A percentile compares a stretch with the other conserved stretches of the same genome.
These are phyloP conservation scores for Aureobasidium uvarum DNA, from an alignment of 2,329 filamentous ascomycete species.

Conservation along the genomic window DNA sequence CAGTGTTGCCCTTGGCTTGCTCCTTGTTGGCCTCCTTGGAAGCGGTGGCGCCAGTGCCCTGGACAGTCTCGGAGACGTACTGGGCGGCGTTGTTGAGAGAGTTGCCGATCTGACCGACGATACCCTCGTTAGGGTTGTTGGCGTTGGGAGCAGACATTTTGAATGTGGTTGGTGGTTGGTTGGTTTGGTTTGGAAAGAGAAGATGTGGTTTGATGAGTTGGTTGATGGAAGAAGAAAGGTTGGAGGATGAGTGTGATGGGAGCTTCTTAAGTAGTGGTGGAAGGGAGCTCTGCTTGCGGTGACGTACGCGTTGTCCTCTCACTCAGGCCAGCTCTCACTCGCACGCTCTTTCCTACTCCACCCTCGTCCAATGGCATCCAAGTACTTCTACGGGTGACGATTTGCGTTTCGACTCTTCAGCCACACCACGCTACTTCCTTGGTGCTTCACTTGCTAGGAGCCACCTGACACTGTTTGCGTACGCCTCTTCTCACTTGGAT, in stretches of 20 bases:
- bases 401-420: neutral
- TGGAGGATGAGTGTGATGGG: constrained; percentile 2
- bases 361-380: neutral
- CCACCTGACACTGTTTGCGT: constrained; percentile 24
- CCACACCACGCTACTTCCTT: constrained; percentile 21
- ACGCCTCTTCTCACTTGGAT: constrained; percentile 1
- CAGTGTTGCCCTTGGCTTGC: constrained; percentile 35
- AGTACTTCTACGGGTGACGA: constrained; percentile 16
- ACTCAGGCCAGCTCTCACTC: neutral
- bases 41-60: constrained; percentile 51
- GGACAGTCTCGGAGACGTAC: constrained; percentile 65
- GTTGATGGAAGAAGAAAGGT: constrained; percentile 12
- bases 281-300: constrained; percentile 2
- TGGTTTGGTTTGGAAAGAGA: constrained; percentile 26
- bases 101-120: constrained; percentile 26
- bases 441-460: constrained; percentile 2
- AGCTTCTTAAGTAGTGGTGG: constrained; percentile 20
- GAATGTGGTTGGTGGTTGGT: constrained; percentile 30
- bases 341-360: neutral
- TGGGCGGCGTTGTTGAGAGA: constrained; percentile 57
- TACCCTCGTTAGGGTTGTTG: constrained; percentile 43
- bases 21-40: constrained; percentile 27
- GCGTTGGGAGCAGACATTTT: constrained; percentile 48
- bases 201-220: constrained; percentile 20
- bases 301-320: neutral